Base-by-base conservation (phyloP, 164 flowering plant genomes). In the Protea cynaroides region DNA sequence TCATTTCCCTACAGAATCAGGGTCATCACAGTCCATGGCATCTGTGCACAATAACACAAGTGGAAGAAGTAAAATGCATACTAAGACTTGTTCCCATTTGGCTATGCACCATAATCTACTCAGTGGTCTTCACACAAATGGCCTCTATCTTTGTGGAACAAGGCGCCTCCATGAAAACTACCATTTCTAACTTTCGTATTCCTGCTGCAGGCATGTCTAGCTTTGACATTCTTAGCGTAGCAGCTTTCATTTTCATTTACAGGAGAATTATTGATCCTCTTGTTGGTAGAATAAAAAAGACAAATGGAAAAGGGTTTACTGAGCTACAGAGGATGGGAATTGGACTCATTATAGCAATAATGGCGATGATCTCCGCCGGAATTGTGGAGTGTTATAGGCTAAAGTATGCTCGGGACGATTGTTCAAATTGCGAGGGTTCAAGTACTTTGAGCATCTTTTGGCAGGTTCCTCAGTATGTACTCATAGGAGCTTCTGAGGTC, bases 171-270 rank as follows among this genome's bases (percentile, higher is more conserved):
- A 93, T 93, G 98, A 81, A 77, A 36, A 82, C 89, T 17, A 77
- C 82, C 0, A 50, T 93, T 7, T 60, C 80, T 6, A 71, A 71
- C 74, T 93, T 93, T 76, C 66, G 64, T 25, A 81, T 88, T 65
- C 98, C 98, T 3, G 81, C 97, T 0, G 95, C 98, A 51, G 83
- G 98, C 83, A 93, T 93, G 98, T 93, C 97, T n/a, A 79, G 84
- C 81, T 93, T 92, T 47, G 97, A 93, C 77, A 90, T 90, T 25
- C 71, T 90, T 37, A 88, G 96, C 50, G 98, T 90, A 0, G 97
- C 92, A 2, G 49, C 67, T 2, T 90, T 93, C 75, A 85, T 90
- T 29, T 82, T 87, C 80, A 24, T 93, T 9, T 86, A 83, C 75
- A 73, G 94, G 15, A 61, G 87, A 67, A 77, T 90, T 24, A 58